A percentile compares a stretch with the other conserved stretches of the same genome.
These are phyloP conservation scores for Escallonia herrerae DNA, from an alignment of 129 eudicot species.

Conservation along the genomic window DNA sequence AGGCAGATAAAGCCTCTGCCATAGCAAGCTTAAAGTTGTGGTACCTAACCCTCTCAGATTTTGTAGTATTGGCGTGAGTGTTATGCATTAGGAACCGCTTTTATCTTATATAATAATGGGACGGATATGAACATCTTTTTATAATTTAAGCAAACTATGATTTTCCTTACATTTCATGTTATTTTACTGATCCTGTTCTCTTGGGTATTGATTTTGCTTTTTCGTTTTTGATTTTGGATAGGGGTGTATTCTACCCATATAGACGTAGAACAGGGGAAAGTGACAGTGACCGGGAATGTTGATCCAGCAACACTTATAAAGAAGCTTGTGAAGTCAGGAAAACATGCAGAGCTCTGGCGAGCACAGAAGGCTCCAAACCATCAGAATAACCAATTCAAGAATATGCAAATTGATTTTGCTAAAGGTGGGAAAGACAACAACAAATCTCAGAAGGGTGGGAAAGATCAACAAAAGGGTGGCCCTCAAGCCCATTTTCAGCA, in stretches of 20 bases:
- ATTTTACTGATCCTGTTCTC: not conserved
- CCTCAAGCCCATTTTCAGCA: conserved; percentile 23
- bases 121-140: no score
- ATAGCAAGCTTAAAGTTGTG: no score
- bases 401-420: conserved; percentile 37
- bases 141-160: no score
- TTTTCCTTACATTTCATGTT: not conserved
- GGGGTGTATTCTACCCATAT: conserved; percentile 24
- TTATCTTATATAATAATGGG: not conserved
- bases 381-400: conserved; percentile 41
- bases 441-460: conserved; percentile 41
- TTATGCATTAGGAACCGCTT: no score
- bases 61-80: not conserved
- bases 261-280: conserved; percentile 36
- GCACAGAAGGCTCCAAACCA: conserved; percentile 35
- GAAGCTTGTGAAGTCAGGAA: conserved; percentile 33
- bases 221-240: not conserved
- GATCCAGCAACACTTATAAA: conserved; percentile 26
- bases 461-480: conserved; percentile 10
- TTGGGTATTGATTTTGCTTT: conserved; percentile 1
- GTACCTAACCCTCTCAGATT: not conserved
- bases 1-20: not conserved
- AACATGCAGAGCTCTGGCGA: conserved; percentile 43
- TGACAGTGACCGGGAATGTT: conserved; percentile 27
- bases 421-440: conserved; percentile 40